Evolutionary conservation across 352 stramenopile species (phyloP).

Genomic region (Lagenidium giganteum): DNA sequence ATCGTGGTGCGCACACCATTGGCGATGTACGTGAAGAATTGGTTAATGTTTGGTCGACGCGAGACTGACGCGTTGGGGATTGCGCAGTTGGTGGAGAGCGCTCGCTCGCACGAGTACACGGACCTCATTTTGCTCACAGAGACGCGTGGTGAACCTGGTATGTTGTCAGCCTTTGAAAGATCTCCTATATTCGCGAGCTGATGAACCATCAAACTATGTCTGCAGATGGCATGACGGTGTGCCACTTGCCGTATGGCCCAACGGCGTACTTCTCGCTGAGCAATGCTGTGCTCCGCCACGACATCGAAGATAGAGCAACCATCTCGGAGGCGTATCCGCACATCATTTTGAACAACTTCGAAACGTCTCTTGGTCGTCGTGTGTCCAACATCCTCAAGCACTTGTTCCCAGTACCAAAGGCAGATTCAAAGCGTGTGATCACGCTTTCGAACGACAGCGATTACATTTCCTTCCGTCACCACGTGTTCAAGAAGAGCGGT

Average conservation of each 20-base stretch:
- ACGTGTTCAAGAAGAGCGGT: slow-evolving; percentile 96
- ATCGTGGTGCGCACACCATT: slow-evolving; percentile 95
- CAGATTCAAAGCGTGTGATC: slow-evolving; percentile 95
- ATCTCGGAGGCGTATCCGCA: slow-evolving; percentile 93
- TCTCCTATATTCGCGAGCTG: too few species aligned
- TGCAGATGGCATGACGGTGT: slow-evolving; percentile 96
- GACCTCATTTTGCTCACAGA: slow-evolving; percentile 99
- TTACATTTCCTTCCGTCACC: slow-evolving; percentile 99
- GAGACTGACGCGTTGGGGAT: slow-evolving; percentile 4
- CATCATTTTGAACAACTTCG: slow-evolving; percentile 97
- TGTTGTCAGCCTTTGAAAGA: slow-evolving; percentile 1
- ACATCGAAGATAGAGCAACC: slow-evolving; percentile 96
- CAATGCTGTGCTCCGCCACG: slow-evolving; percentile 97
- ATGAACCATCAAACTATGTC: too few species aligned
- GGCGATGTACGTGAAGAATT: slow-evolving; percentile 71
- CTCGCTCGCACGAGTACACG: slow-evolving; percentile 95
- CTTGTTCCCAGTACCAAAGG: slow-evolving; percentile 97
- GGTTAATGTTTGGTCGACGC: not conserved
- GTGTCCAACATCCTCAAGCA: slow-evolving; percentile 98
- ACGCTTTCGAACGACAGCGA: slow-evolving; percentile 98
- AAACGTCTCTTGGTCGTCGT: slow-evolving; percentile 92
- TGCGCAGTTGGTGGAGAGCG: slow-evolving; percentile 94
- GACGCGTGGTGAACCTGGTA: slow-evolving; percentile 95
- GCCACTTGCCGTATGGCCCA: slow-evolving; percentile 97
- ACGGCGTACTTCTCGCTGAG: slow-evolving; percentile 98